Evolutionary conservation across 768 basidiomycete genomes (phyloP), one percentile per base, ranked within the genome.

Genomic region (Cyclocybe cylindracea): DNA sequence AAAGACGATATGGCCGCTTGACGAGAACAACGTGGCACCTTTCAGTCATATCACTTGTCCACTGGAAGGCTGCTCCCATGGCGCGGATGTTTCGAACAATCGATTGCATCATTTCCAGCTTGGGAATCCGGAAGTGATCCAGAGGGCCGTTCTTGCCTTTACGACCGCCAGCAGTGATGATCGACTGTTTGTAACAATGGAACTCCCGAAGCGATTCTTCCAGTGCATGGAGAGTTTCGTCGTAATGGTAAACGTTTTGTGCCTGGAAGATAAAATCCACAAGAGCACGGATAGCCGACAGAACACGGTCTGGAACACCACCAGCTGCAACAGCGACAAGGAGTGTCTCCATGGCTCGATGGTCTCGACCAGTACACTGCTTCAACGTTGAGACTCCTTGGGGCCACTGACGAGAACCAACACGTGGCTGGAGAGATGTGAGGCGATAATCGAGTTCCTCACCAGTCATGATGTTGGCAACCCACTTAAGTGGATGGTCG

Each of bases 401-500:
- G 2, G 53, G 41, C 41, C 74, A 78, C 16, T 74, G 72, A 3
- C 62, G 53, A 33, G 65, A 65, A n/a, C 70, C 67, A 9, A 59
- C 55, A 29, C 53, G 56, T 5, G 67, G 60, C n/a, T 73, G 72
- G 7, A 77, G 57, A 9, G 70, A 36, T 1, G 58, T 64, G 19
- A 71, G 66, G 1, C 61, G 59, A 48, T 67, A 67, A 46, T 76
- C 64, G 5, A 76, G 51, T 49, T 77, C 70, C 1, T 8, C 37
- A 3, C 37, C 31, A 0, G 65, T 58, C 2, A 77, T 11, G 13
- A 58, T 56, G 16, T 52, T 45, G 2, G 63, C 61, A 33, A 65
- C 62, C 75, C 75, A 76, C 37, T 66, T 61, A 1, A 58, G 50
- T 48, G 69, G 61, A 48, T 76, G 75, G 53, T 77, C 68, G 53